phyloP scores from a whole-genome alignment of 805 yeast species.

The Candida bentonensis region DNA sequence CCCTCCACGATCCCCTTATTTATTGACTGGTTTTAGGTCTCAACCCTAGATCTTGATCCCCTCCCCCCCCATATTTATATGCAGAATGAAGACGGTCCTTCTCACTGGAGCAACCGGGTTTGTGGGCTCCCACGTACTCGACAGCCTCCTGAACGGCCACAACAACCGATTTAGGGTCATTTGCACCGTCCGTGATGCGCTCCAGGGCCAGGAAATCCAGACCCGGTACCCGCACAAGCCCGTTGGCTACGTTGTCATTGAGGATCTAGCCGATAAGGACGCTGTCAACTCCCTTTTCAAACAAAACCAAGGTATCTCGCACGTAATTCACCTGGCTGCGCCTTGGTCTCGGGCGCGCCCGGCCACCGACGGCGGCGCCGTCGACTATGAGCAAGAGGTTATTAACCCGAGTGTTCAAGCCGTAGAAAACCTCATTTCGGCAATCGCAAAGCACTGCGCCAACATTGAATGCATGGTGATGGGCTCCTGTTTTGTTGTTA shows the following conservation, averaged over 20 bases:
- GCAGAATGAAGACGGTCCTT: slow-evolving; percentile 19
- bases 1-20: too few species aligned
- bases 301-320: slow-evolving; percentile 33
- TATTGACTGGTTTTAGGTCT: too few species aligned
- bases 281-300: slow-evolving; percentile 29
- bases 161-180: slow-evolving; percentile 20
- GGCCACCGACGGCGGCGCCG: slow-evolving; percentile 20
- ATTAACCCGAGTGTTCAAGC: slow-evolving; percentile 44
- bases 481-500: slow-evolving; percentile 40
- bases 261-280: slow-evolving; percentile 26
- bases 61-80: too few species aligned
- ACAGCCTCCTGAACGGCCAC: slow-evolving; percentile 20
- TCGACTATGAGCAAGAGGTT: slow-evolving; percentile 34
- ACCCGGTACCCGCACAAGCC: slow-evolving; percentile 18
- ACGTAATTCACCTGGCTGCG: slow-evolving; percentile 48
- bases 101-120: slow-evolving; percentile 38
- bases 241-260: slow-evolving; percentile 16
- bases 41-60: too few species aligned
- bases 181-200: slow-evolving; percentile 31
- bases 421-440: slow-evolving; percentile 36
- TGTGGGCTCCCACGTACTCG: slow-evolving; percentile 32
- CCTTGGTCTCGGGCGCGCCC: slow-evolving; percentile 30
- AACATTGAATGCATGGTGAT: slow-evolving; percentile 34
- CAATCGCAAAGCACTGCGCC: slow-evolving; percentile 29
- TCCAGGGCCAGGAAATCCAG: slow-evolving; percentile 24